Evolutionary conservation across 495 filamentous ascomycete genomes (phyloP).

Genomic region (Penicillium verhagenii): DNA sequence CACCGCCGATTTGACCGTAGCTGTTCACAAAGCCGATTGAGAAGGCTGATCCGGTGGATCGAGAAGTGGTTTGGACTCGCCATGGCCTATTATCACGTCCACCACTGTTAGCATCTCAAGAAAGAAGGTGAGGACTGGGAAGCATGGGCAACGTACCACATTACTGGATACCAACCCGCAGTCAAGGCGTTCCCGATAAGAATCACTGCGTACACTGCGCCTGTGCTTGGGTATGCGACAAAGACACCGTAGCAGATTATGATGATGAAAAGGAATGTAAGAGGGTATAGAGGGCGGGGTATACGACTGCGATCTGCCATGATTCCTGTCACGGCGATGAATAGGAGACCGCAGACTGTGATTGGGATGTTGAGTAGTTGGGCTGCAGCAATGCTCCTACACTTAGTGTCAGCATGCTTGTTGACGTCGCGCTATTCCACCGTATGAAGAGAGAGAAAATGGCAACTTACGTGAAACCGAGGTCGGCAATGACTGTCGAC

Average conservation of each 20-base stretch:
- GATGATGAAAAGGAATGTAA: constrained; percentile 40
- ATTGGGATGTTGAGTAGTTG: constrained; percentile 42
- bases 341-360: constrained; percentile 33
- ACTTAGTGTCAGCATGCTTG: background rate
- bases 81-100: constrained; percentile 20
- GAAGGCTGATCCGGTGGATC: constrained; percentile 44
- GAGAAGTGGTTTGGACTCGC: constrained; percentile 43
- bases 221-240: constrained; percentile 39
- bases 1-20: constrained; percentile 35
- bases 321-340: constrained; percentile 36
- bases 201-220: constrained; percentile 40
- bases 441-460: too few relatives aligned
- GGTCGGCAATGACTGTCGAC: constrained; percentile 42
- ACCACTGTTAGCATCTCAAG: too few relatives aligned
- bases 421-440: too few relatives aligned
- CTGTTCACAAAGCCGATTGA: constrained; percentile 46
- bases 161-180: constrained; percentile 41
- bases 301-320: constrained; percentile 41
- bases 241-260: constrained; percentile 41
- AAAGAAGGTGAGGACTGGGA: too few relatives aligned
- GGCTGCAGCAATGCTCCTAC: constrained; percentile 36
- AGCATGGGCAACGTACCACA: constrained; percentile 20
- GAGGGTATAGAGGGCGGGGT: constrained; percentile 41
- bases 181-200: constrained; percentile 33
- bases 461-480: constrained; percentile 37